Evolutionary conservation across 176 grass and related monocot genomes (phyloP).

Genomic region (Rhipidocladum racemiflorum): DNA sequence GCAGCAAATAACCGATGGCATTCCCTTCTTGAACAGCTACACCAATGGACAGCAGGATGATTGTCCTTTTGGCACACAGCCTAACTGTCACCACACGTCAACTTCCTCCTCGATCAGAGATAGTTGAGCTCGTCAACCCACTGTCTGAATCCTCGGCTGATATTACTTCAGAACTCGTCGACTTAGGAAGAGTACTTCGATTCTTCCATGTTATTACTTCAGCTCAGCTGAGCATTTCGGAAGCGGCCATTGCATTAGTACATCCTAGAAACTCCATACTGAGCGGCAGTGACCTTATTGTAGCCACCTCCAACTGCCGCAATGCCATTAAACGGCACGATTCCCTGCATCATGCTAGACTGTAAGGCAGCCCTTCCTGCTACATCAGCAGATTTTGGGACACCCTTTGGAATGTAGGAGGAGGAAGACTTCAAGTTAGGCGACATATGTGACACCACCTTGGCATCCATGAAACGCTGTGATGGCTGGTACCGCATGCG

Average conservation of each 20-base stretch:
- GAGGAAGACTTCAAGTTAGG: constrained; percentile 57
- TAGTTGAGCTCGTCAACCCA: background rate
- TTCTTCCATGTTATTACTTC: constrained; percentile 29
- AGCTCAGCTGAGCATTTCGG: constrained; percentile 20
- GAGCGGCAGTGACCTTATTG: constrained; percentile 63
- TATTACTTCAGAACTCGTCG: background rate
- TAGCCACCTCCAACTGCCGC: constrained; percentile 55
- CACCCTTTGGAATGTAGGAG: constrained; percentile 51
- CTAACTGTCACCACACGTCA: constrained; percentile 13
- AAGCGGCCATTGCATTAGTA: constrained; percentile 45
- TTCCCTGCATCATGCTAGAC: constrained; percentile 59
- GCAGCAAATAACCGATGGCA: constrained; percentile 9
- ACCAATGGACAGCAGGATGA: constrained; percentile 5
- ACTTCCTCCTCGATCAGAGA: constrained; percentile 22
- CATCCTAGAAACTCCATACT: constrained; percentile 84
- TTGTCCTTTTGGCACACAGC: background rate
- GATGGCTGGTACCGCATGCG: constrained; percentile 55
- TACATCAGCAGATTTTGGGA: constrained; percentile 47
- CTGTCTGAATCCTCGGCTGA: background rate
- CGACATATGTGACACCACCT: constrained; percentile 49
- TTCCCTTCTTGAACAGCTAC: constrained; percentile 1
- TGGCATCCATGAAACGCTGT: constrained; percentile 52
- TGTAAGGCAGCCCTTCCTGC: constrained; percentile 43
- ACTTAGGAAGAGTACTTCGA: constrained; percentile 14
- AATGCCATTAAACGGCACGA: constrained; percentile 65